Evolutionary conservation across 257 asterid genomes (phyloP), one percentile per base, ranked within the genome.

Genomic region (Nicotiana paniculata): DNA sequence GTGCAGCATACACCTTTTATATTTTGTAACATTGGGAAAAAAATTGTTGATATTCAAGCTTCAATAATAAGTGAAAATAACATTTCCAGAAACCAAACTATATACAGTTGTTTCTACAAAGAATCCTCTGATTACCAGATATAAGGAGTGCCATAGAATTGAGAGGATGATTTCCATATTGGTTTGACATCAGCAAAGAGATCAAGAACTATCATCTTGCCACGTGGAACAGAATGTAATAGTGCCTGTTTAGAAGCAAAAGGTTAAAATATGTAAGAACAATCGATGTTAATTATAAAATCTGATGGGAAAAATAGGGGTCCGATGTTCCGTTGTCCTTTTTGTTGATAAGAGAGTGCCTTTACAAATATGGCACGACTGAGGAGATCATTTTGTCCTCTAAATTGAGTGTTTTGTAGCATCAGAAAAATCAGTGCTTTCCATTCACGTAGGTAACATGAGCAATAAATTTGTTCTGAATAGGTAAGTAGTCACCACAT

Each of bases 161-260:
- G 97, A 88, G 91, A 91, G 32, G 99, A 96, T 32, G 95, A 89
- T 81, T 90, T 93, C 99, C 99, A 96, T 77, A 96, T 82, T 82
- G 99, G 99, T 84, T 93, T 93, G 88, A 89, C 98, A 82, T 96
- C 99, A 79, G 99, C 98, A 88, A 96, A 96, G 81, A 96, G 94
- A 92, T 96, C 99, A 58, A 96, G 97, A 85, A 96, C 99, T 83
- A 96, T 92, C 99, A 96, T 96, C 93, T 93, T 94, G 89, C 99
- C 99, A 81, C 85, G 89, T 77, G 98, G 99, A 88, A 96, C 99
- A 77, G 99, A 96, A 88, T 96, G 99, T 70, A 96, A 86, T 89
- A 96, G 97, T 82, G 99, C 99, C 99, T 96, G 94, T 81, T 81
- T 85, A 65, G 84, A 67, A 72, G 78, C 32, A 72, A 24, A 43